These are phyloP conservation scores for Spathaspora hagerdaliae DNA, from an alignment of 805 yeast genomes.

Conservation along the genomic window DNA sequence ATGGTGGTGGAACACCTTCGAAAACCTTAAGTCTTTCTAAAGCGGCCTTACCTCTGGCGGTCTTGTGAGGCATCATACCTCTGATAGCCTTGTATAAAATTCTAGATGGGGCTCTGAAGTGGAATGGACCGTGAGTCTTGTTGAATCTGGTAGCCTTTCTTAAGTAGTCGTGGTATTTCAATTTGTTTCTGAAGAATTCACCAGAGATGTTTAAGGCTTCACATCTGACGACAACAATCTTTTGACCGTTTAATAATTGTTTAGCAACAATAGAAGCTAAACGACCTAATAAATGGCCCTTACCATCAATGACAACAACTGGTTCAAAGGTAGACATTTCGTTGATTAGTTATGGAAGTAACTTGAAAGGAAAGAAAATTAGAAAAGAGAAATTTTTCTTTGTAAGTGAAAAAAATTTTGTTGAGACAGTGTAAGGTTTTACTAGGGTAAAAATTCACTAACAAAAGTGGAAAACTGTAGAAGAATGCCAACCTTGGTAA, in stretches of 20 bases:
- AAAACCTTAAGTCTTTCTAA: constrained; percentile 98
- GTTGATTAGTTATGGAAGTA: constrained; percentile 1
- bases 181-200: constrained; percentile 99
- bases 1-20: constrained; percentile 99
- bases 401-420: neutral
- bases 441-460: too few species aligned
- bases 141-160: constrained; percentile 99
- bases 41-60: constrained; percentile 99
- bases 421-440: neutral
- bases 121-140: constrained; percentile 99
- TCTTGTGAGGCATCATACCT: constrained; percentile 99
- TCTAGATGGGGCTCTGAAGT: constrained; percentile 99
- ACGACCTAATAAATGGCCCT: constrained; percentile 99
- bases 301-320: constrained; percentile 98
- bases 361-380: constrained; percentile 2
- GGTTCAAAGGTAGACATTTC: constrained; percentile 85
- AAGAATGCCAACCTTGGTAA: too few species aligned
- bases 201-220: constrained; percentile 99
- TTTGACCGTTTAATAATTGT: constrained; percentile 97
- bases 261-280: constrained; percentile 98
- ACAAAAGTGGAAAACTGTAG: too few species aligned
- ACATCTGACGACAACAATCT: constrained; percentile 94
- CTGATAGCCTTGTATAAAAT: constrained; percentile 99
- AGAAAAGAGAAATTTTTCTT: constrained; percentile 4
- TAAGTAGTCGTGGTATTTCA: constrained; percentile 99